Percentiles rank a stretch among this genome's conserved stretches.
These are phyloP conservation scores for Pseudogymnoascus sp. DNA, from an alignment of 2,329 filamentous ascomycete species.

Conservation along the genomic window DNA sequence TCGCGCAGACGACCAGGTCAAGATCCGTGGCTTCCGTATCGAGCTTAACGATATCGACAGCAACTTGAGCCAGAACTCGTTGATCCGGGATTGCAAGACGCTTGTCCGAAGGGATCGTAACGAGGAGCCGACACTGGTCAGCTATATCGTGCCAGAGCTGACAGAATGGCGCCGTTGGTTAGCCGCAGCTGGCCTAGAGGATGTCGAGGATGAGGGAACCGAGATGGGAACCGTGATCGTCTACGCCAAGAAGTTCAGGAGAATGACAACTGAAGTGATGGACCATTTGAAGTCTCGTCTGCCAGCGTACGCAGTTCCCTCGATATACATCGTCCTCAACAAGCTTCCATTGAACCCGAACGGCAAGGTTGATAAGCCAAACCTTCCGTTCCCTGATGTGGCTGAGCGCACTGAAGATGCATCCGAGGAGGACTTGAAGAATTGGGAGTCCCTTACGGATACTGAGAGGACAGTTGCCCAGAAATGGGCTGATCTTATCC, in stretches of 20 bases:
- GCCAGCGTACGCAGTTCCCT: constrained; percentile 67
- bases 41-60: constrained; percentile 90
- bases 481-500: constrained; percentile 66
- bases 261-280: constrained; percentile 43
- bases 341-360: constrained; percentile 77
- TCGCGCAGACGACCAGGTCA: constrained; percentile 81
- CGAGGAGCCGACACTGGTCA: constrained; percentile 80
- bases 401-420: constrained; percentile 32
- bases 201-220: constrained; percentile 44
- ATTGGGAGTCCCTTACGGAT: constrained; percentile 37
- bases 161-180: constrained; percentile 66
- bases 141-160: constrained; percentile 80
- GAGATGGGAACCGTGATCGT: constrained; percentile 23
- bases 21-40: constrained; percentile 92
- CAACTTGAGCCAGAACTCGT: constrained; percentile 63
- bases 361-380: constrained; percentile 73
- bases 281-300: constrained; percentile 65
- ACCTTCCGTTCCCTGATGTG: constrained; percentile 72
- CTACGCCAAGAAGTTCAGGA: constrained; percentile 33
- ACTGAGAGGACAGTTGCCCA: constrained; percentile 61
- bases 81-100: constrained; percentile 79
- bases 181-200: constrained; percentile 43
- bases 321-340: constrained; percentile 62
- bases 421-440: constrained; percentile 35
- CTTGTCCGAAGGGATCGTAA: constrained; percentile 74